Percentiles rank a stretch among this genome's conserved stretches.
Conservation (phyloP, 257 asterid species). For the Mitragyna speciosa region DNA sequence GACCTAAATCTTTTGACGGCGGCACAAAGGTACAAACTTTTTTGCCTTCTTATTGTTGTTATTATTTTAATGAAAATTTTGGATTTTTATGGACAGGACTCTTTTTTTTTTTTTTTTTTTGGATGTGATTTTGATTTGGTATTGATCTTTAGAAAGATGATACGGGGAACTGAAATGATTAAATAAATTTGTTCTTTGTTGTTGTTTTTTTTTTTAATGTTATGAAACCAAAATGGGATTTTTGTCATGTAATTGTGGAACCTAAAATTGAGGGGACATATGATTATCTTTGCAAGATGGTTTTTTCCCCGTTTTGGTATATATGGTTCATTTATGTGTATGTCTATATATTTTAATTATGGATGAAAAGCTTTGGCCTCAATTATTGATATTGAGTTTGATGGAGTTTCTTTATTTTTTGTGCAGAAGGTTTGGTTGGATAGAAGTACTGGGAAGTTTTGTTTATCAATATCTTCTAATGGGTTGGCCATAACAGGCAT, state of each 20-base stretch:
- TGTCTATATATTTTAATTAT: not conserved
- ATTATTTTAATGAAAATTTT: not conserved
- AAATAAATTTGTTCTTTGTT: not conserved
- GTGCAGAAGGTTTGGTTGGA: conserved; percentile 90
- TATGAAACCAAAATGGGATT: not conserved
- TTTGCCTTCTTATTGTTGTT: not conserved
- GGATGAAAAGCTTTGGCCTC: not conserved
- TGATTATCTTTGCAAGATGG: not conserved
- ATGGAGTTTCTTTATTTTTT: conserved; percentile 13
- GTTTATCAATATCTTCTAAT: conserved; percentile 65
- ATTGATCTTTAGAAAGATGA: not conserved
- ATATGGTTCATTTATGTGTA: not conserved
- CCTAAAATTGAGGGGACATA: not conserved
- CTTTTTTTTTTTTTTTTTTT: not conserved
- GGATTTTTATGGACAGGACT: not conserved
- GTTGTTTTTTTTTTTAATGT: not conserved
- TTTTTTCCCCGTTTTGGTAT: not conserved
- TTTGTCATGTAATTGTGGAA: not conserved
- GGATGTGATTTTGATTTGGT: not conserved
- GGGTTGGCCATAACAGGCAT: conserved; percentile 85
- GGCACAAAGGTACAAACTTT: conserved; percentile 61
- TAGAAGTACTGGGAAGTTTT: conserved; percentile 61
- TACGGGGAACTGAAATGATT: not conserved
- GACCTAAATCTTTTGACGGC: conserved; percentile 61
- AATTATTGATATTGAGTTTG: conserved; percentile 10